phyloP scores from a whole-genome alignment of 345 rosid species.

The Citrus glauca region DNA sequence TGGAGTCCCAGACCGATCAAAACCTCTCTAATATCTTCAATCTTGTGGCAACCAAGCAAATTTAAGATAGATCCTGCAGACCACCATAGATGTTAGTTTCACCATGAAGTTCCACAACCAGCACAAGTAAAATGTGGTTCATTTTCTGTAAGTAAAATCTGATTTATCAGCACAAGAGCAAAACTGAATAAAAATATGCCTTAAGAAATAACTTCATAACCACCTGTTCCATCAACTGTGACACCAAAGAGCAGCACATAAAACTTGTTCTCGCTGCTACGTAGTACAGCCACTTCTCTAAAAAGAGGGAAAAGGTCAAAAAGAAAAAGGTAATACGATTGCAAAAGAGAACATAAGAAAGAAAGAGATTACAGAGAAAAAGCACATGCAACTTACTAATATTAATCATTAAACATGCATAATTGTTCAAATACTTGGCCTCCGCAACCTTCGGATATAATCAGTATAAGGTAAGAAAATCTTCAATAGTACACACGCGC shows the following conservation, averaged over 20 bases:
- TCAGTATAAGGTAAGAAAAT: background rate
- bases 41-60: constrained; percentile 56
- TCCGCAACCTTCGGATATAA: background rate
- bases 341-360: background rate
- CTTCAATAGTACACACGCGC: background rate
- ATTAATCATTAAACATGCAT: background rate
- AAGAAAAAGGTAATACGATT: constrained; percentile 16
- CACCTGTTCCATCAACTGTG: constrained; percentile 65
- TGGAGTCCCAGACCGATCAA: constrained; percentile 82
- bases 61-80: constrained; percentile 60
- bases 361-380: background rate
- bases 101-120: constrained; percentile 19
- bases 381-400: background rate
- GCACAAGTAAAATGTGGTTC: background rate
- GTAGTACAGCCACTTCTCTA: constrained; percentile 79
- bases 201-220: constrained; percentile 21
- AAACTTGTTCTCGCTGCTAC: constrained; percentile 61
- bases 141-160: background rate
- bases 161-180: constrained; percentile 12
- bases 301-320: background rate
- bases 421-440: background rate
- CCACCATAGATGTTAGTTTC: constrained; percentile 21
- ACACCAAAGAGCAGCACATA: constrained; percentile 64
- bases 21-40: constrained; percentile 70
- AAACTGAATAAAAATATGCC: constrained; percentile 14